These are phyloP conservation scores for Lycium barbarum DNA, from an alignment of 257 asterid genomes.

Conservation along the genomic window DNA sequence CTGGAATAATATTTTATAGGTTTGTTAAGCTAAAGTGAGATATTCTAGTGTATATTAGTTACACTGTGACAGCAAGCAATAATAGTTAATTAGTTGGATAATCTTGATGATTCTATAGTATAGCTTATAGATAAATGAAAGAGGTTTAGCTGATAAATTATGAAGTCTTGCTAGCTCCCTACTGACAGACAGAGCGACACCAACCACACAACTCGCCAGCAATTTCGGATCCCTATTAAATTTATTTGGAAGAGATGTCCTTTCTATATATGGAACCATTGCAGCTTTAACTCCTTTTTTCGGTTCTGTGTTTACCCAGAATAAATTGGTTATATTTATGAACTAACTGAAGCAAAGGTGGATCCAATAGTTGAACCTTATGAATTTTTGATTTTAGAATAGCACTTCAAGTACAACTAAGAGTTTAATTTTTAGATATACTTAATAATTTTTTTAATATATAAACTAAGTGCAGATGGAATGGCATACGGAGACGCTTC, in stretches of 20 bases:
- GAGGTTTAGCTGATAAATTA: background rate
- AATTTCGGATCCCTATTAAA: background rate
- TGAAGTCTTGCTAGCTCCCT: background rate
- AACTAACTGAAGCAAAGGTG: background rate
- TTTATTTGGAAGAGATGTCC: background rate
- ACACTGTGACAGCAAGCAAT: no score
- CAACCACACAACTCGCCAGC: background rate
- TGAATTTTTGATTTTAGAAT: no score
- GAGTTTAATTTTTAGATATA: no score
- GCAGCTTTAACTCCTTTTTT: background rate
- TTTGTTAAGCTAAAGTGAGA: background rate
- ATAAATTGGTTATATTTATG: background rate
- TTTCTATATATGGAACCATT: background rate
- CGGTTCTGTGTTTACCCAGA: background rate
- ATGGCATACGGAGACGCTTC: no score
- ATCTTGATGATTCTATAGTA: background rate
- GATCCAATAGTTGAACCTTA: no score
- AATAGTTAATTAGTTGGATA: background rate
- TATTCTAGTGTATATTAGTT: background rate
- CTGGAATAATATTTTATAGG: background rate
- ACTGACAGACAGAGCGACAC: background rate
- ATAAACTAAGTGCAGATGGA: no score
- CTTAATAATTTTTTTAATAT: no score
- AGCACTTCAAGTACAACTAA: no score
- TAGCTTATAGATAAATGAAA: background rate